Conservation (phyloP, 169 alveolate species). For the Plasmodium chabaudi region DNA sequence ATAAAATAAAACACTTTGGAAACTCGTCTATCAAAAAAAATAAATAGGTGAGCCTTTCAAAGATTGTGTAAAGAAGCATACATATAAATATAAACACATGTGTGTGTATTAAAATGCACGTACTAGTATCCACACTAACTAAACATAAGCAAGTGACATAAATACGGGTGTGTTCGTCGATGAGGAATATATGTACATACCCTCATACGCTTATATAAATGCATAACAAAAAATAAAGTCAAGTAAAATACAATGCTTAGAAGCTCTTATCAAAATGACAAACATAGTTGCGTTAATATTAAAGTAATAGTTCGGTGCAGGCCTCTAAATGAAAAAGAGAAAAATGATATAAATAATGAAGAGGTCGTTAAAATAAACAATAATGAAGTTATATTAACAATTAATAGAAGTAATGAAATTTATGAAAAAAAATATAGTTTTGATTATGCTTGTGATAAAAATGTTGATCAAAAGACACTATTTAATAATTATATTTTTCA, state of each 20-base stretch:
- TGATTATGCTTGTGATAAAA: constrained; percentile 71
- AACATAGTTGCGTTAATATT: constrained; percentile 79
- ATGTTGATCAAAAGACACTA: constrained; percentile 76
- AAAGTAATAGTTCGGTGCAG: constrained; percentile 91
- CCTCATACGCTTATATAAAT: background rate
- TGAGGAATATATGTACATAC: background rate
- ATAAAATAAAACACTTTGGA: too few species aligned
- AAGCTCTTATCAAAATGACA: constrained; percentile 48
- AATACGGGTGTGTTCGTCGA: too few species aligned
- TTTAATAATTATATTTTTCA: constrained; percentile 86
- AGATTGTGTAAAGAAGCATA: background rate
- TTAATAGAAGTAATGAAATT: constrained; percentile 75
- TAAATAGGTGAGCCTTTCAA: too few species aligned
- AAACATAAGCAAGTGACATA: background rate
- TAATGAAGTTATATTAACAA: constrained; percentile 80
- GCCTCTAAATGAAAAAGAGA: constrained; percentile 87
- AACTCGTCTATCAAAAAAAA: too few species aligned
- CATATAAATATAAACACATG: background rate
- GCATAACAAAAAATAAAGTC: constrained; percentile 16
- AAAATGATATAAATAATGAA: constrained; percentile 72
- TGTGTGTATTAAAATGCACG: background rate
- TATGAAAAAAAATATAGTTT: constrained; percentile 76
- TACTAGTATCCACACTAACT: background rate
- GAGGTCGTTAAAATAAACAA: constrained; percentile 65
- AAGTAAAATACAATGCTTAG: constrained; percentile 40